Conservation (phyloP, 352 stramenopile species). For the Globisporangium okanoganense region DNA sequence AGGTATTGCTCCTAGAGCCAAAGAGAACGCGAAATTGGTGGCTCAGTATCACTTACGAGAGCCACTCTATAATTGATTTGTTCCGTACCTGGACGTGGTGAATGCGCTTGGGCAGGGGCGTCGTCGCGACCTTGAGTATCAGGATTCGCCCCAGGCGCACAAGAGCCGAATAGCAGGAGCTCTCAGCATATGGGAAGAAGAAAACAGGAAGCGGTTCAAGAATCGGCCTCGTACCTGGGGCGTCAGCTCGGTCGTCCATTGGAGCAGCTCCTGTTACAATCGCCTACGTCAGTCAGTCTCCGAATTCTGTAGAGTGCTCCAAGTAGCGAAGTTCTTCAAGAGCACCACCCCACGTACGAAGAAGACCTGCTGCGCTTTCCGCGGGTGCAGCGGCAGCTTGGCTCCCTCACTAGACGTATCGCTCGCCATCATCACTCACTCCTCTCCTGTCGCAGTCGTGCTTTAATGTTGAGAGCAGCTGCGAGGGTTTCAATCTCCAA, state of each 20-base stretch:
- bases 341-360: slow-evolving; percentile 12
- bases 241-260: slow-evolving; percentile 15
- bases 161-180: background rate
- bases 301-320: too few relatives aligned
- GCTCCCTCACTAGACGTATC: background rate
- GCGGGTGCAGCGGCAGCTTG: slow-evolving; percentile 28
- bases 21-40: background rate
- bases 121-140: slow-evolving; percentile 17
- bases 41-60: background rate
- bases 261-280: slow-evolving; percentile 23
- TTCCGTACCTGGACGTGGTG: slow-evolving; percentile 21
- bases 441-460: too few relatives aligned
- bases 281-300: background rate
- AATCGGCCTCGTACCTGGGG: slow-evolving; percentile 15
- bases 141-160: background rate
- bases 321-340: too few relatives aligned
- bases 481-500: background rate
- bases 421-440: background rate
- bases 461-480: background rate
- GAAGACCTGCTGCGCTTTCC: slow-evolving; percentile 33
- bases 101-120: slow-evolving; percentile 25
- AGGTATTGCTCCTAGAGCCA: slow-evolving; percentile 18
- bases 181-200: too few relatives aligned
- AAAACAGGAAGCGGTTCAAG: too few relatives aligned
- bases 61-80: too few relatives aligned